Evolutionary conservation across 148 eudicot species (phyloP).

Genomic region (Hydrangea macrophylla): DNA sequence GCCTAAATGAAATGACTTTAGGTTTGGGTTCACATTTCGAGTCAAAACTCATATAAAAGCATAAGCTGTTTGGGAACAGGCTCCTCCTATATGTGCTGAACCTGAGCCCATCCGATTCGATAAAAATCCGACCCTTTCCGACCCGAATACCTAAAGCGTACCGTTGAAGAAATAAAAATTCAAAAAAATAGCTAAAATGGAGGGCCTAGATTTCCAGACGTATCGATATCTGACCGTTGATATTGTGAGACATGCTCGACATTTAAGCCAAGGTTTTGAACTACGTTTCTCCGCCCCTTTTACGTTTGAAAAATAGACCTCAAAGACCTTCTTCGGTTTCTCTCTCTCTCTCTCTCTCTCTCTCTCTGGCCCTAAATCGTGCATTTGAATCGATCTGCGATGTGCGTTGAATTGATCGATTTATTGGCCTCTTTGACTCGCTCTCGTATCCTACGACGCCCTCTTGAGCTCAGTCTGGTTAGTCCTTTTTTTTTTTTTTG

Average conservation of each 20-base stretch:
- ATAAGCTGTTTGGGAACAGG: no score
- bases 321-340: conserved; percentile 19
- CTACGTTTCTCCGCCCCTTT: conserved; percentile 21
- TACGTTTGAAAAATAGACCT: conserved; percentile 6
- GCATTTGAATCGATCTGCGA: conserved; percentile 15
- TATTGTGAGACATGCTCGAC: neutral
- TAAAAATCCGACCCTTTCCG: no score
- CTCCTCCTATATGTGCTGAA: no score
- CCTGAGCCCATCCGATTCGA: no score
- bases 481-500: conserved; percentile 13
- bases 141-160: neutral
- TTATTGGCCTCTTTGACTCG: neutral
- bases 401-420: conserved; percentile 15
- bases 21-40: no score
- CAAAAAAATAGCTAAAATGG: neutral
- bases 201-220: neutral
- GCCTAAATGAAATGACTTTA: no score
- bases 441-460: conserved; percentile 14
- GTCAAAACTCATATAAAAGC: no score
- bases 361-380: conserved; percentile 5
- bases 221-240: neutral
- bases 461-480: conserved; percentile 27
- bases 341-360: conserved; percentile 12
- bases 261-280: neutral
- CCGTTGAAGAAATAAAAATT: neutral